Base-by-base conservation (phyloP, 176 grass and related monocot species). In the Paspalum vaginatum region DNA sequence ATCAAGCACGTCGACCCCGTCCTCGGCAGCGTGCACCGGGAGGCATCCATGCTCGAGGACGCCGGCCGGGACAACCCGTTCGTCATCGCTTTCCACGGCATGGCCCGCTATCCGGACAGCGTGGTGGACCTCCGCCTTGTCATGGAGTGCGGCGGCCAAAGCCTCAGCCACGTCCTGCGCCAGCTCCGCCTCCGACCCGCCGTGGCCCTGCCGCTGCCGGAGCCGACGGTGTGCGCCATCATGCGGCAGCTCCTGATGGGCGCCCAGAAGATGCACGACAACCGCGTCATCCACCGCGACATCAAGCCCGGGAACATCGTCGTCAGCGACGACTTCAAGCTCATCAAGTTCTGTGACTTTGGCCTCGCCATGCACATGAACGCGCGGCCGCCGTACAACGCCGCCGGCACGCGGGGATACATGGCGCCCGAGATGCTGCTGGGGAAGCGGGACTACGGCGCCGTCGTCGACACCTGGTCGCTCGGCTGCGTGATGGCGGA, bases 401-500 rank as follows among this genome's bases (percentile, higher is more conserved):
- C 4, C 2, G 32, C 17, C 38, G 80, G 61, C 38, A 66, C 81
- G 21, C 21, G 65, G 3, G 66, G 67, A 66, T 88, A 84, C 47
- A 51, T 21, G 43, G 79, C 85, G 9, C 72, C 85, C 12, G 79
- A 83, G 81, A 9, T 83, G 26, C 79, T 83, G 38, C 65, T 39
- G 4, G 75, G 68, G 16, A 42, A 4, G 32, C 38, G 14, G 18
- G 62, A 27, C 25, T 84, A 74, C 74, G 67, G 40, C 39, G 14
- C 46, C 41, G 45, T 25, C 56, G 76, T 88, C 0, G 86, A 88
- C 59, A 32, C 44, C 56, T 84, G 80, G 86, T 84, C 86, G 18
- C 73, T 84, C 5, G 86, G 80, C 9, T 88, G 86, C n/a, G 78
- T 88, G 49, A 88, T 88, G 86, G 86, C 86, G 0, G 39, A 61